phyloP scores from a whole-genome alignment of 1,284 basidiomycete species.

The Afroboletus lepidellus region DNA sequence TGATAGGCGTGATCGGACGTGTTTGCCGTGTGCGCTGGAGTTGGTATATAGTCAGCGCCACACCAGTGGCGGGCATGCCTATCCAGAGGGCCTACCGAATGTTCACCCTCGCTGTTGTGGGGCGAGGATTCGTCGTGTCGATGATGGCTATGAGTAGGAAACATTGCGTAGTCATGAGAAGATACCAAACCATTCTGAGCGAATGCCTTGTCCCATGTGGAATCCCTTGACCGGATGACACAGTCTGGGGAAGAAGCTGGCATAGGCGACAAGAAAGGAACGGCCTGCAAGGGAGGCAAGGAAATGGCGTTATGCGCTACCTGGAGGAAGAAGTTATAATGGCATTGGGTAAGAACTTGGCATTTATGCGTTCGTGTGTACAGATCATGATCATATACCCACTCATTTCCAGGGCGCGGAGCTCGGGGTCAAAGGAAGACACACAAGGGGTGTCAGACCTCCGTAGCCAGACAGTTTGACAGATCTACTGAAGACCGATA shows the following conservation, averaged over 20 bases:
- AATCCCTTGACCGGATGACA: conserved; percentile 31
- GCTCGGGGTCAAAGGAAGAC: conserved; percentile 45
- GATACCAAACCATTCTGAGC: conserved; percentile 40
- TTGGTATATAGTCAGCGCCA: conserved; percentile 14
- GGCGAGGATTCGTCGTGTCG: conserved; percentile 22
- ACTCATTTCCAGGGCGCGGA: conserved; percentile 43
- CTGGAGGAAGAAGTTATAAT: conserved; percentile 32
- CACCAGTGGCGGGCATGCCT: neutral
- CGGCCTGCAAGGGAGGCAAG: conserved; percentile 24
- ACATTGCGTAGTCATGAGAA: conserved; percentile 37
- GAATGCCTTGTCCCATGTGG: conserved; percentile 37
- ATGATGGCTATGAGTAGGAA: conserved; percentile 33
- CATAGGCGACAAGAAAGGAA: conserved; percentile 29
- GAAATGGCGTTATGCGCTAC: conserved; percentile 21
- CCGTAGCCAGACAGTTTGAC: conserved; percentile 46
- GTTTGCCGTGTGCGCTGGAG: conserved; percentile 30
- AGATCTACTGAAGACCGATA: conserved; percentile 48
- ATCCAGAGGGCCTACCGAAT: conserved; percentile 18
- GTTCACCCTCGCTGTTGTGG: conserved; percentile 29
- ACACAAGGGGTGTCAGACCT: conserved; percentile 42
- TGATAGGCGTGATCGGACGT: conserved; percentile 38
- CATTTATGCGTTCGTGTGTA: conserved; percentile 40
- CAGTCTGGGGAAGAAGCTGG: conserved; percentile 29
- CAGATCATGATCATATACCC: conserved; percentile 39
- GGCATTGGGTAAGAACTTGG: conserved; percentile 36